Evolutionary conservation across 2,329 filamentous ascomycete species (phyloP).

Genomic region (Beauveria brongniartii): DNA sequence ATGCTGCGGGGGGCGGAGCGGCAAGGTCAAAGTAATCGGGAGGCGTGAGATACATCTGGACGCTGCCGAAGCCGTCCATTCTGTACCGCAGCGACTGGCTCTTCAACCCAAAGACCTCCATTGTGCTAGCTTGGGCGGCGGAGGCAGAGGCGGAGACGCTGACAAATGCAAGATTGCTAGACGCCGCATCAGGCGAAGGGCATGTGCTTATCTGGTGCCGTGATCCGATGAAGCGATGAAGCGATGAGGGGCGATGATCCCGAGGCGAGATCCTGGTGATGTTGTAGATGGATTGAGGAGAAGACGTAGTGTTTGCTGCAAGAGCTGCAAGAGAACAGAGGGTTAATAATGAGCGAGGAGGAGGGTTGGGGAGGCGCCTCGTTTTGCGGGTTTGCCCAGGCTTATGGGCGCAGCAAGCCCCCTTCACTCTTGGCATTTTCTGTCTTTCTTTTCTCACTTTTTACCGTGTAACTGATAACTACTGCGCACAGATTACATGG

Average conservation of each 20-base stretch:
- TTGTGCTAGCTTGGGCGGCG: constrained; percentile 8
- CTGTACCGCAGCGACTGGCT: constrained; percentile 11
- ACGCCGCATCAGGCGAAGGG: constrained; percentile 4
- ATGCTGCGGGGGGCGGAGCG: background rate
- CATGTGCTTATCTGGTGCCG: background rate
- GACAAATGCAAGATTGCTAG: constrained; percentile 8
- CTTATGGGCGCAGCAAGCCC: constrained; percentile 4
- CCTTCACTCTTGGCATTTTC: constrained; percentile 7
- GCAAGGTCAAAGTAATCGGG: background rate
- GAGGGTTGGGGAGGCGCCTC: background rate
- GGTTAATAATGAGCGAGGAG: background rate
- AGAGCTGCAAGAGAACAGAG: background rate
- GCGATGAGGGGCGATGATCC: background rate
- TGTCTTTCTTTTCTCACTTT: background rate
- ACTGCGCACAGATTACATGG: no score
- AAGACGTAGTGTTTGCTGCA: background rate
- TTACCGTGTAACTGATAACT: background rate
- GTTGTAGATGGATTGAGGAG: background rate
- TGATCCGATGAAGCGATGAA: background rate
- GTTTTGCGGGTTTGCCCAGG: constrained; percentile 9
- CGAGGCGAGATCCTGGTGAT: background rate
- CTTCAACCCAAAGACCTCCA: constrained; percentile 12
- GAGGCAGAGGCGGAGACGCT: constrained; percentile 8
- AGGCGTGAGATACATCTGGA: constrained; percentile 10
- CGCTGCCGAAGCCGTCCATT: constrained; percentile 8